Base-by-base conservation (phyloP, 306 rosid species). In the Trifolium dubium region DNA sequence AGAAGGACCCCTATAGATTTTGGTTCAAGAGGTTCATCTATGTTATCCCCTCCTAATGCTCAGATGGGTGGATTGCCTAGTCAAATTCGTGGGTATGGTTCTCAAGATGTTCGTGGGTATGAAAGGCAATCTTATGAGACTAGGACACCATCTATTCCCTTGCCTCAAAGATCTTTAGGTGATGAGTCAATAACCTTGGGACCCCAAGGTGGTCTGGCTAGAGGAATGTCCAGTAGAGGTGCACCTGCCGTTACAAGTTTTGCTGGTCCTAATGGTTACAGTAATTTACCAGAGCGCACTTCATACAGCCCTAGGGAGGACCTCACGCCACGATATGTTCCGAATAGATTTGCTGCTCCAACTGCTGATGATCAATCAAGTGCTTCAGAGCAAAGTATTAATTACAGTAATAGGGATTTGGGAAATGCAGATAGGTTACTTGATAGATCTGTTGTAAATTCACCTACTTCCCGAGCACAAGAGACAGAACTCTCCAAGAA, bases 161-260 rank as follows among this genome's bases (percentile, higher is more conserved):
- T 91, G 77, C 83, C 88, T 39, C 96, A 89, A 18, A 85, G 90
- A 67, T 71, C 92, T 13, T 23, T 49, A 3, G 91, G 84, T 71
- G 97, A 89, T 34, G 95, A 87, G 15, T 85, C 96, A 29, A 88
- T 89, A 74, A 94, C 89, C 49, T 67, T 94, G 87, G 98, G 95
- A n/a, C 98, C 98, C 35, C 92, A 88, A 65, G 97, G 97, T 83
- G 97, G 98, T 81, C 92, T 94, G 41, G 97, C 92, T 12, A 83
- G 91, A 81, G 97, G 97, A 78, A 94, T 94, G 98, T 92, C 98
- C 67, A 76, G 77, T 18, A 89, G 98, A 78, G 98, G 92, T 64
- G 51, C 95, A 40, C 82, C 86, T 31, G 78, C 91, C 17, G 54
- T 82, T 77, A 49, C 91, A n/a, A 39, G 83, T 63, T 70, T 85